Evolutionary conservation across 1,284 basidiomycete species (phyloP), one percentile per base, ranked within the genome.

Genomic region (Cutaneotrichosporon daszewskae): DNA sequence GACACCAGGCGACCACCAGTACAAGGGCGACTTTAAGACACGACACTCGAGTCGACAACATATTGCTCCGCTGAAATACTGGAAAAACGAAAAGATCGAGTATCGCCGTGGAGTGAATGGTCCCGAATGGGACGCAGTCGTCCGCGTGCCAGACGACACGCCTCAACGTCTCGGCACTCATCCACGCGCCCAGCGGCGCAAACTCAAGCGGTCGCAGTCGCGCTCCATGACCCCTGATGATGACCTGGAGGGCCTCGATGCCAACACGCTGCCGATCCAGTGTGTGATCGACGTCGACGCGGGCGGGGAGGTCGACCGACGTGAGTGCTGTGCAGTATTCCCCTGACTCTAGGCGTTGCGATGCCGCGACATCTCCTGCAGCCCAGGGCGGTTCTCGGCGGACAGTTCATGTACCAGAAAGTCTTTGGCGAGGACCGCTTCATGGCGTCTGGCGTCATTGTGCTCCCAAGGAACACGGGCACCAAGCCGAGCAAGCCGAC

Each of bases 391-490:
- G 71, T 77, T 14, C 76, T 80, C 3, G 39, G 27, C 12, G 29
- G 19, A 2, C 77, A 77, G 13, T 98, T 92, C 79, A 75, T 74
- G 22, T 98, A 91, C 66, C 84, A 95, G 64, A 95, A 94, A 71
- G 79, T 94, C n/a, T 95, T 95, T 65, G 82, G 83, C n/a, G 90
- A 96, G 54, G 84, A 81, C 37, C 82, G 87, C 37, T 92, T 88
- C 62, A 82, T 95, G 58, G 92, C 92, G 0, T 84, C 88, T 14
- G 95, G 95, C 0, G 79, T 90, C 43, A 75, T 97, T 26, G 75
- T 81, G 37, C 84, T 98, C 29, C 87, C 88, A 4, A 79, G 84
- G 0, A 76, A 23, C 79, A 2, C 3, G 32, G 79, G 79, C 18
- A 75, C 79, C 51, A 98, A 98, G 71, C 87, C 88, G 2, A 81